phyloP scores from a whole-genome alignment of 1,284 basidiomycete genomes.

The Melampsora americana region DNA sequence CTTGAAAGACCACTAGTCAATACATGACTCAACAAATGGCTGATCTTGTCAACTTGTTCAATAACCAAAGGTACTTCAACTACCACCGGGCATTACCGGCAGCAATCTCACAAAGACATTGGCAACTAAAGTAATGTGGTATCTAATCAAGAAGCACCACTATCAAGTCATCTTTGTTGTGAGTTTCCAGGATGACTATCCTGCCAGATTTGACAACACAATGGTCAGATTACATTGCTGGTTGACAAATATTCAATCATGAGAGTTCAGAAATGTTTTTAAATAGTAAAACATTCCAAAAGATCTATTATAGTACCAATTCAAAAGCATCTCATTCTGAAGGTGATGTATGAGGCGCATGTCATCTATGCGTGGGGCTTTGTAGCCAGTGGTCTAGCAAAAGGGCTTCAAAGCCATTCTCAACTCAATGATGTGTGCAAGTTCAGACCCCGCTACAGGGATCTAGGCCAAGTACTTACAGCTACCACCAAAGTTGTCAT shows the following conservation, averaged over 20 bases:
- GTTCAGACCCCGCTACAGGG: conserved; percentile 2
- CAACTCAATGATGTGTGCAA: neutral
- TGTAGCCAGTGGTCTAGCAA: conserved; percentile 19
- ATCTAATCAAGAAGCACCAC: neutral
- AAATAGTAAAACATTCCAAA: conserved; percentile 19
- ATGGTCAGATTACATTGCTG: neutral
- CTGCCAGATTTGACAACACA: too few species aligned
- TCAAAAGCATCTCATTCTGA: conserved; percentile 3
- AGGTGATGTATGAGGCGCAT: neutral
- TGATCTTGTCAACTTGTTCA: neutral
- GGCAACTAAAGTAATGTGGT: neutral
- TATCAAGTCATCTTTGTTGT: neutral
- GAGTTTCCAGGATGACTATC: neutral
- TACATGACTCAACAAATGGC: too few species aligned
- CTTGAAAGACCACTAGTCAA: neutral
- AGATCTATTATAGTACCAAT: conserved; percentile 6
- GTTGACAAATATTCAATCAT: neutral
- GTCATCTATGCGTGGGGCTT: conserved; percentile 22
- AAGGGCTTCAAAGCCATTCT: neutral
- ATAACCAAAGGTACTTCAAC: neutral
- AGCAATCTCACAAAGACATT: neutral
- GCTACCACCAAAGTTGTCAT: neutral
- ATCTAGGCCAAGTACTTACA: conserved; percentile 1
- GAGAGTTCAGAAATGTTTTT: conserved; percentile 9
- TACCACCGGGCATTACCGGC: neutral